Evolutionary conservation across 495 filamentous ascomycete genomes (phyloP).

Genomic region (Rusavskia elegans): DNA sequence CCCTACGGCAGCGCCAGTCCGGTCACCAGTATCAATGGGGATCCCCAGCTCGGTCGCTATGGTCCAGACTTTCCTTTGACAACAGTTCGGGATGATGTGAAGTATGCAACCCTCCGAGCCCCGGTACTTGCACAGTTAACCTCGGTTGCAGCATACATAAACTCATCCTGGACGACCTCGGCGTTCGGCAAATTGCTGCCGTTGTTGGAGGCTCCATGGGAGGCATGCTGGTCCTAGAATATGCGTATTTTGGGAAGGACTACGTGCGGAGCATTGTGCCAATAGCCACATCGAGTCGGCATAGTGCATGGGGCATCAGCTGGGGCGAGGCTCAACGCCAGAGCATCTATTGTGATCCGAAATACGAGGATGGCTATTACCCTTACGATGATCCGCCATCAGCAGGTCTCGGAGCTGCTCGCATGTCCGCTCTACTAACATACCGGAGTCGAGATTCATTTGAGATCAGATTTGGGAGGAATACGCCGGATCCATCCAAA

Average conservation of each 20-base stretch:
- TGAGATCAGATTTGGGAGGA: conserved; percentile 84
- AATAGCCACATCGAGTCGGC: conserved; percentile 84
- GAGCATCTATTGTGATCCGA: conserved; percentile 95
- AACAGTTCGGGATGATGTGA: conserved; percentile 88
- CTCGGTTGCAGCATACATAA: conserved; percentile 59
- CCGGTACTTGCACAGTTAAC: conserved; percentile 14
- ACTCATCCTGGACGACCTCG: conserved; percentile 75
- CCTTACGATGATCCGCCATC: conserved; percentile 64
- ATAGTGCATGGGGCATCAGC: conserved; percentile 98
- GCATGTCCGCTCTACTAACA: conserved; percentile 90
- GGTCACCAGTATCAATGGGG: conserved; percentile 71
- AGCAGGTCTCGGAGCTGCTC: conserved; percentile 79
- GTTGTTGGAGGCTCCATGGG: conserved; percentile 97
- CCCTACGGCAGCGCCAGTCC: conserved; percentile 94
- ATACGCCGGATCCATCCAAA: conserved; percentile 70
- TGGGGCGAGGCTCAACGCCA: conserved; percentile 97
- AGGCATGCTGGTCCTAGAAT: conserved; percentile 93
- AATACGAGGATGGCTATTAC: conserved; percentile 97
- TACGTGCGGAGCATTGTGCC: conserved; percentile 86
- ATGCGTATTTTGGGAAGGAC: conserved; percentile 88
- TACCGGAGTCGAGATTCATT: conserved; percentile 96
- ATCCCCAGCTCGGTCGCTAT: conserved; percentile 59
- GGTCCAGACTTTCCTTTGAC: conserved; percentile 94
- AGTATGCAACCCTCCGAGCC: conserved; percentile 32
- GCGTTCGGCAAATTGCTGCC: conserved; percentile 69